Percentiles rank a stretch among this genome's conserved stretches.
Conservation (phyloP, 495 filamentous ascomycete species). For the Letharia lupina region DNA sequence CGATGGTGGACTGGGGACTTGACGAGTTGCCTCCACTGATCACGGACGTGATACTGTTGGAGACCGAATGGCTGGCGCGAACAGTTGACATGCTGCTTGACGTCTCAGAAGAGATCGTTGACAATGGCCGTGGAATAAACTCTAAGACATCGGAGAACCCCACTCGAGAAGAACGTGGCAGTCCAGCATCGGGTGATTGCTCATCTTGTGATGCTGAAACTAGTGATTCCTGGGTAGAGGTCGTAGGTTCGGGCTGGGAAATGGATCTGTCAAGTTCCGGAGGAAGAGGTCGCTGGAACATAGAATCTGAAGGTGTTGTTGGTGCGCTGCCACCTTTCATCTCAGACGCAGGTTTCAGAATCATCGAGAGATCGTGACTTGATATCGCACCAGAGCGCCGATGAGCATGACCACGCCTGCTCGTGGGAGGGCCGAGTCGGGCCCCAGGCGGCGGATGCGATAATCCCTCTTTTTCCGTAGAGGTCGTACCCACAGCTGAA, state of each 20-base stretch:
- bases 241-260: slow-evolving; percentile 33
- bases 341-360: slow-evolving; percentile 51
- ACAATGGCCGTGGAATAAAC: slow-evolving; percentile 60
- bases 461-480: slow-evolving; percentile 52
- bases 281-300: slow-evolving; percentile 26
- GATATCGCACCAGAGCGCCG: slow-evolving; percentile 81
- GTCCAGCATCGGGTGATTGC: slow-evolving; percentile 25
- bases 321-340: slow-evolving; percentile 57
- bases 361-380: slow-evolving; percentile 68
- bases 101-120: slow-evolving; percentile 65
- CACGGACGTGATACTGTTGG: slow-evolving; percentile 56
- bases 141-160: slow-evolving; percentile 55
- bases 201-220: slow-evolving; percentile 14
- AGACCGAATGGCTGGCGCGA: slow-evolving; percentile 53
- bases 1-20: slow-evolving; percentile 22
- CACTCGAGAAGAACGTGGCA: slow-evolving; percentile 41
- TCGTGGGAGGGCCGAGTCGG: slow-evolving; percentile 36
- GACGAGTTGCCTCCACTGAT: slow-evolving; percentile 29
- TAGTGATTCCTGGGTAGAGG: slow-evolving; percentile 29
- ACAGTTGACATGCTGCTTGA: slow-evolving; percentile 56
- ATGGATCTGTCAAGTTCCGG: slow-evolving; percentile 32
- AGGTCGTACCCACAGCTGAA: slow-evolving; percentile 52
- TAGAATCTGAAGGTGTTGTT: slow-evolving; percentile 50
- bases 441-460: slow-evolving; percentile 40
- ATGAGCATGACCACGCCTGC: slow-evolving; percentile 68